Evolutionary conservation across 1,139 yeast genomes (phyloP), one percentile per base, ranked within the genome.

Genomic region (Suhomyces chickasaworum): DNA sequence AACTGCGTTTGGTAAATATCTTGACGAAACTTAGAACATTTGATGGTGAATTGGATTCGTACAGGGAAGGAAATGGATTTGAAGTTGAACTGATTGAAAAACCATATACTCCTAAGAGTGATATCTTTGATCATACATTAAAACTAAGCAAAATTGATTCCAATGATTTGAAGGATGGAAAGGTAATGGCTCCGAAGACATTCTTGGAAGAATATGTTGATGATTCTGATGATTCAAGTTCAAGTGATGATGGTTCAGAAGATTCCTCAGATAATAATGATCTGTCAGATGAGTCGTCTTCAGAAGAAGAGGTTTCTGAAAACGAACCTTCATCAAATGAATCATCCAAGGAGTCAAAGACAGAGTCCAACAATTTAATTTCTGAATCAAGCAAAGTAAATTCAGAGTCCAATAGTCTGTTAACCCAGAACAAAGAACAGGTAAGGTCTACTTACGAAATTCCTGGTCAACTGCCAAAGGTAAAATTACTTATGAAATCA

Each of bases 21-120:
- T 34, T 42, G n/a, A 37, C 29, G 10, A 42, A 20, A 20, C 35
- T 42, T 6, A 18, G 36, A 38, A 17, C 32, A 2, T 33, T 37
- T 27, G 42, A 42, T 15, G 13, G 25, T 3, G 38, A 33, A 18
- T 15, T 40, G 27, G 23, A 33, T 8, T 16, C 48, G 37, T 35
- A 25, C 42, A 18, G 42, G 37, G 23, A 20, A 29, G 40, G 33
- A 12, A 25, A 25, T 15, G 40, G 33, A 37, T 18, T 25, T 27
- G 40, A 37, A 7, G 33, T 27, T 17, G 33, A 37, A 17, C n/a
- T 22, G 37, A 13, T 35, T 3, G 17, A 22, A n/a, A 37, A 17
- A 17, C 12, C 33, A n/a, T 27, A 13, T 7, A 10, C 21, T 9
- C 32, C 17, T 9, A 10, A 21, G 9, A 16, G 15, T n/a, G 37